Evolutionary conservation across 768 basidiomycete species (phyloP), one percentile per base, ranked within the genome.

Genomic region (Hericium coralloides): DNA sequence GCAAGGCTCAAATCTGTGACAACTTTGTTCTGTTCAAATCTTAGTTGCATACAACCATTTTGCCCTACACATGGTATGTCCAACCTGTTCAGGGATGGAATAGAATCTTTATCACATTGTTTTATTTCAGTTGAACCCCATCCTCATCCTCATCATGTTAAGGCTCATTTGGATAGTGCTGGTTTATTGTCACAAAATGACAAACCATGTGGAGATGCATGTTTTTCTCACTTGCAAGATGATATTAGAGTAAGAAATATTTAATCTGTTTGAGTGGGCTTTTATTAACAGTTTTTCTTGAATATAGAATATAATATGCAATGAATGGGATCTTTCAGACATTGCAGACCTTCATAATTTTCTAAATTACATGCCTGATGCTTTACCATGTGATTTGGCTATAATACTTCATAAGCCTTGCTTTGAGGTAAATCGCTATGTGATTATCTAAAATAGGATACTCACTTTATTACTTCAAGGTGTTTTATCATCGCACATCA

Each of bases 351-450:
- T 86, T 2, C 65, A 60, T 20, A 67, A 66, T 2, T 63, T 81
- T 5, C 67, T 80, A 10, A 68, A 74, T 15, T 65, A 79, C 22
- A 69, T 72, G 0, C 78, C 78, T 7, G 75, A 82, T 49, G 64
- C 70, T 3, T 65, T 70, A 0, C 73, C 83, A 0, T 87, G 86
- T 59, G 76, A 82, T 49, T 67, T 87, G 12, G 79, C 82, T 17
- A 64, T 71, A 1, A 68, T 87, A 15, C 79, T 79, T 65, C 72
- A 72, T 10, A 83, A 79, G 59, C 79, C 83, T 5, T 89, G 87
- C 65, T 67, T 68, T 26, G 82, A 88, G 72, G 86, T 84, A 55
- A 38, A 53, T 20, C 12, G 17, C 36, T 17, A 10, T 15, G 26
- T 38, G 20, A 37, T 20, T 12, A 3, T 31, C 25, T 8, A 31